Base-by-base conservation (phyloP, 192 early-diverging fungal species). In the Coemansia asiatica region DNA sequence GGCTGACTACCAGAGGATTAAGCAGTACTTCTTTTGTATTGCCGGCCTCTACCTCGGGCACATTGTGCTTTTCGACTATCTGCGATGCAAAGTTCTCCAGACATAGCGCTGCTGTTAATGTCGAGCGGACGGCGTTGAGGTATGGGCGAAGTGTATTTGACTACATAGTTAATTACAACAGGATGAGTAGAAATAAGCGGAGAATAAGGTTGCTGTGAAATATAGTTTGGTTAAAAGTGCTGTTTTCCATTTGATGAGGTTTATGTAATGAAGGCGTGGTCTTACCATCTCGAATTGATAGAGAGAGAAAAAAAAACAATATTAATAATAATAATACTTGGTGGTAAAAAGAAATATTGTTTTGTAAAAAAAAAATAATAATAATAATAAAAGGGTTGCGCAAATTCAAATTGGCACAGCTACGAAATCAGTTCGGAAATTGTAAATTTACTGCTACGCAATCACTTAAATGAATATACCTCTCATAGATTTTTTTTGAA, bases 21-120 rank as follows among this genome's bases (percentile, higher is more conserved):
- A 96, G 75, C 59, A 96, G 83, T 16, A 93, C 90, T 77, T 96
- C 92, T 59, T 87, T 87, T 64, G 93, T 88, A 61, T 84, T 77
- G 35, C 76, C 78, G 12, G 92, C 93, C 75, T 98, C 96, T 21
- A 98, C 89, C 80, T 98, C 96, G 54, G 96, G 96, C 75, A 95
- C 95, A 75, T 98, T 98, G 87, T 98, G 96, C 66, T 95, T 85
- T 69, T 98, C 96, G 23, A 94, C 95, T 13, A 95, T 89, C 72
- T 98, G 95, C 31, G 96, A 98, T 21, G 93, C 89, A 83, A 98
- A 98, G 86, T 97, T 98, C 76, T 96, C 94, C 21, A 98, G 81
- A 64, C 96, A 98, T 71, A 98, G 80, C 1, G 95, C 93, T 13
- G 96, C 96, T 16, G 94, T 95, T 53, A 97, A 81, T 48, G 95